Evolutionary conservation across 345 rosid genomes (phyloP).

Genomic region (Clausena lansium): DNA sequence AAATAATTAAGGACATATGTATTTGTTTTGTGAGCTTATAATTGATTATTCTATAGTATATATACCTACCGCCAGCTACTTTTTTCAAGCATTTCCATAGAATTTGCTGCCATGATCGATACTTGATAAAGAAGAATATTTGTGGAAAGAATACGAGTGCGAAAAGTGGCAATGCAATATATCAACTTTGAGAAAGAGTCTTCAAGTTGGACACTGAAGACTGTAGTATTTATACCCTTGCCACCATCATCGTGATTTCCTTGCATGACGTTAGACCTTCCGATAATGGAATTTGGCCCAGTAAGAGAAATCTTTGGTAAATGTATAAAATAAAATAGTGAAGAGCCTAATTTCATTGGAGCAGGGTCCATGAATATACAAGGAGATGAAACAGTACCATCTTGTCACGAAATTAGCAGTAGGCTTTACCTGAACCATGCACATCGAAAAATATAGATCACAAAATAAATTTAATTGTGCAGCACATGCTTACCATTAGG

Average conservation of each 20-base stretch:
- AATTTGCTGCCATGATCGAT: constrained; percentile 63
- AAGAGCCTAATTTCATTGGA: neutral
- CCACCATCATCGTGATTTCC: constrained; percentile 94
- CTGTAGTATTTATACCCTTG: constrained; percentile 10
- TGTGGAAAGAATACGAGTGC: neutral
- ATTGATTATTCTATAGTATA: too few species aligned
- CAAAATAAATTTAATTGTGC: neutral
- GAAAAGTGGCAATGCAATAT: neutral
- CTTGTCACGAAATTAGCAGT: constrained; percentile 28
- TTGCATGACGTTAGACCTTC: constrained; percentile 91
- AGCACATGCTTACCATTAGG: constrained; percentile 53
- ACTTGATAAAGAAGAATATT: neutral
- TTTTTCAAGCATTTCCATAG: constrained; percentile 91
- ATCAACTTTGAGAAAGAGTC: neutral
- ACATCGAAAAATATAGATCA: neutral
- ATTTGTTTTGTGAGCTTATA: too few species aligned
- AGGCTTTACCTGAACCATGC: too few species aligned
- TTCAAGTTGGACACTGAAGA: neutral
- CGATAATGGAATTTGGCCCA: constrained; percentile 74
- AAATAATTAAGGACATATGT: too few species aligned
- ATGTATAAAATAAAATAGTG: neutral
- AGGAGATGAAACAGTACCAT: constrained; percentile 37
- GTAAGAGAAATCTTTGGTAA: constrained; percentile 63
- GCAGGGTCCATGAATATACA: neutral
- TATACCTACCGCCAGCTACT: constrained; percentile 35